Conservation (phyloP, 1,139 yeast species). For the Debaryomycetaceae sp. region DNA sequence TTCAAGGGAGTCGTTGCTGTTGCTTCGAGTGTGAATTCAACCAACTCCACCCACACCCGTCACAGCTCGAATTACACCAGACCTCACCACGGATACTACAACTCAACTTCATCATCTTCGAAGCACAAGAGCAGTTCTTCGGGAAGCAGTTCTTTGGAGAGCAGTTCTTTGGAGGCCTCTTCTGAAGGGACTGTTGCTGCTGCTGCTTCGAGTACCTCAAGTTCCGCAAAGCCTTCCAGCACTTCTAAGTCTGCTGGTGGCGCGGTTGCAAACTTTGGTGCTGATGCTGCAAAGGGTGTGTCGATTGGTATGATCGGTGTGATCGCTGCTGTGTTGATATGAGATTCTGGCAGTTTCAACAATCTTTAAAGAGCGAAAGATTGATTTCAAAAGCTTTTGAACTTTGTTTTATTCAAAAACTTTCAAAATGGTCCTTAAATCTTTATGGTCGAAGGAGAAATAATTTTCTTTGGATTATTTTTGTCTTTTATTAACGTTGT, state of each 20-base stretch:
- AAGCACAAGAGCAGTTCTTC: neutral
- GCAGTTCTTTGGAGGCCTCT: neutral
- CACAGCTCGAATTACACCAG: neutral
- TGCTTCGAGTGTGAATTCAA: slow-evolving; percentile 31
- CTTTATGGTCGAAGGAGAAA: too few species aligned
- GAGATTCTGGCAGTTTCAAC: slow-evolving; percentile 8
- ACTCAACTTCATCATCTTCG: neutral
- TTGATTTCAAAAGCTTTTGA: neutral
- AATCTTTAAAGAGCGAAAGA: neutral
- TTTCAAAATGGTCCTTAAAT: too few species aligned
- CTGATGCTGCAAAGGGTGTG: slow-evolving; percentile 32
- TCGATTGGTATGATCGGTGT: slow-evolving; percentile 48
- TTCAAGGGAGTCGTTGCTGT: slow-evolving; percentile 47
- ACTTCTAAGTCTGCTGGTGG: slow-evolving; percentile 2
- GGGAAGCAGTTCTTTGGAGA: neutral
- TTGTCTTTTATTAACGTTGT: slow-evolving; percentile 1
- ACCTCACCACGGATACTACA: neutral
- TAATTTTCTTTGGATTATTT: neutral
- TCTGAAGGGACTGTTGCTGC: neutral
- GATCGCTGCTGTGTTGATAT: slow-evolving; percentile 47
- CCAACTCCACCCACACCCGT: slow-evolving; percentile 11
- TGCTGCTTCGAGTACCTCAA: neutral
- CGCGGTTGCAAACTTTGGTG: slow-evolving; percentile 17
- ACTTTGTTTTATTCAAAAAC: too few species aligned
- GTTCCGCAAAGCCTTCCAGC: neutral